phyloP scores from a whole-genome alignment of 2,329 filamentous ascomycete genomes.

The Talaromyces sp. region DNA sequence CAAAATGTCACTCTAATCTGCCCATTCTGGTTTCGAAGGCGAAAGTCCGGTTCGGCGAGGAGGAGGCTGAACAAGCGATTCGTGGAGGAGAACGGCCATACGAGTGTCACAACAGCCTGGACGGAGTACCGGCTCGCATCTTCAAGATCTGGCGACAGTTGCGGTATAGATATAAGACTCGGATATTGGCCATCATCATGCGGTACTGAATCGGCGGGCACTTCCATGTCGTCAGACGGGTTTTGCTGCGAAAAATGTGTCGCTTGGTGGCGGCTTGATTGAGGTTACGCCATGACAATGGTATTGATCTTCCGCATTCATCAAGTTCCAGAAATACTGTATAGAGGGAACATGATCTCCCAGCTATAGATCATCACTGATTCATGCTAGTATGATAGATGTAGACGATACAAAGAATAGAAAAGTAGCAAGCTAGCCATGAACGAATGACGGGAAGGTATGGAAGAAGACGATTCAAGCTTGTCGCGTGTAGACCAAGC shows the following conservation, averaged over 20 bases:
- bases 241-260: neutral
- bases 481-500: neutral
- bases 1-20: slow-evolving; percentile 76
- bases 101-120: slow-evolving; percentile 72
- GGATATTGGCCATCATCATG: slow-evolving; percentile 25
- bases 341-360: neutral
- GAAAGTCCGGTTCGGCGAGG: slow-evolving; percentile 79
- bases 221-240: slow-evolving; percentile 28
- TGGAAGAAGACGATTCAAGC: neutral
- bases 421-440: neutral
- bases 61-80: slow-evolving; percentile 71
- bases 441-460: neutral
- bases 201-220: slow-evolving; percentile 24
- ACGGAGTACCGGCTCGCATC: slow-evolving; percentile 41
- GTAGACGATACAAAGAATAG: neutral
- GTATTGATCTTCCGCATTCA: slow-evolving; percentile 12
- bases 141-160: slow-evolving; percentile 38
- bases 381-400: neutral
- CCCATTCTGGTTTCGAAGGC: slow-evolving; percentile 69
- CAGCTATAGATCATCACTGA: neutral
- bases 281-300: slow-evolving; percentile 11
- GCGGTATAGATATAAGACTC: slow-evolving; percentile 37
- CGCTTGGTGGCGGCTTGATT: slow-evolving; percentile 12
- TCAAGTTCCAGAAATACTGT: neutral
- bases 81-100: slow-evolving; percentile 86